Percentiles rank a stretch among this genome's conserved stretches.
Conservation (phyloP, 2,329 filamentous ascomycete genomes). For the Geoglossum cookeanum region DNA sequence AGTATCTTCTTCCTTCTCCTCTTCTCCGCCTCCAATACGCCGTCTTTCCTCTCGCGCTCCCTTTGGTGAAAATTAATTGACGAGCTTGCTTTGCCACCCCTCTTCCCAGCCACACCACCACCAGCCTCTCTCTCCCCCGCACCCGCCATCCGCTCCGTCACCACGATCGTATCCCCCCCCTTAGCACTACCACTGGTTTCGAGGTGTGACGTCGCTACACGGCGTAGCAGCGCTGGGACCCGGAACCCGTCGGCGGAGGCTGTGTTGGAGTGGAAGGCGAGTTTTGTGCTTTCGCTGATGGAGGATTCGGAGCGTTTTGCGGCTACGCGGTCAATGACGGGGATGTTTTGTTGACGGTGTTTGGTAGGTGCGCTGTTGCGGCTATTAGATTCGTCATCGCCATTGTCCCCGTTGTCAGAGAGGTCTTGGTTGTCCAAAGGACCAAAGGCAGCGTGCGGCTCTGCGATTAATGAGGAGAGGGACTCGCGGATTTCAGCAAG, state of each 20-base stretch:
- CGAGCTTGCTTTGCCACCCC: conserved; percentile 8
- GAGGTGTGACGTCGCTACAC: conserved; percentile 17
- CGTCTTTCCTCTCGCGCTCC: conserved; percentile 33
- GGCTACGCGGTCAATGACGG: conserved; percentile 54
- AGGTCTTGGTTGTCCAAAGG: conserved; percentile 27
- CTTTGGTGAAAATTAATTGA: conserved; percentile 26
- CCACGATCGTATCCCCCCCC: neutral
- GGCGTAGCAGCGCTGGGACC: conserved; percentile 50
- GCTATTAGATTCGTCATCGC: conserved; percentile 11
- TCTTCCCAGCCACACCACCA: conserved; percentile 8
- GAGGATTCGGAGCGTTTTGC: conserved; percentile 35
- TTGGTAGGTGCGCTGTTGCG: conserved; percentile 9
- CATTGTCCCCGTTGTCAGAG: conserved; percentile 20
- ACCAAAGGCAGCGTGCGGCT: conserved; percentile 24
- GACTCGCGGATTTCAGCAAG: conserved; percentile 68
- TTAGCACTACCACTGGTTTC: conserved; percentile 1
- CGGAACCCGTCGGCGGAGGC: conserved; percentile 34
- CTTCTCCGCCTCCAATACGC: conserved; percentile 30
- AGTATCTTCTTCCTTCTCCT: conserved; percentile 30
- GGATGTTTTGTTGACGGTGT: conserved; percentile 23
- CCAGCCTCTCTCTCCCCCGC: conserved; percentile 15
- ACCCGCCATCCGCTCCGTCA: conserved; percentile 17
- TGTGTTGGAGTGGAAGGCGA: conserved; percentile 36
- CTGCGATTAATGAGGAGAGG: conserved; percentile 65
- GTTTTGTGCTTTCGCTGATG: conserved; percentile 20